Conservation (phyloP, 1,284 basidiomycete species). For the Schizophyllum amplum region DNA sequence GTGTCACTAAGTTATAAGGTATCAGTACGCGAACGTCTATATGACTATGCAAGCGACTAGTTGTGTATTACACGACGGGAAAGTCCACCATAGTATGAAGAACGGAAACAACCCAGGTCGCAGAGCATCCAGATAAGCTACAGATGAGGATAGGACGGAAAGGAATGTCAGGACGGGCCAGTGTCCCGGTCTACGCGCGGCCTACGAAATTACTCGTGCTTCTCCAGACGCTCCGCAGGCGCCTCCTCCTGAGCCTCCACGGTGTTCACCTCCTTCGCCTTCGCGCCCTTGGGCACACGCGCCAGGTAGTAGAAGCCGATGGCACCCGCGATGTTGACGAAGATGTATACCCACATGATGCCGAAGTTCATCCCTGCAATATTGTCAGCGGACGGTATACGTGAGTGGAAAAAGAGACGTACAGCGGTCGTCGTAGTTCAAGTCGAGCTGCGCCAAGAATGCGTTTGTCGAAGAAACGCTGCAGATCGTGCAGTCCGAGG, state of each 20-base stretch:
- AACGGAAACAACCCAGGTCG: too few relatives aligned
- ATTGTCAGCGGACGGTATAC: constrained; percentile 16
- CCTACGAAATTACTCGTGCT: not conserved
- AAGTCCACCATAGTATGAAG: too few relatives aligned
- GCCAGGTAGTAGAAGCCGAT: constrained; percentile 14
- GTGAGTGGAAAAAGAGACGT: not conserved
- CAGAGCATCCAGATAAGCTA: too few relatives aligned
- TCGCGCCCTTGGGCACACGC: constrained; percentile 14
- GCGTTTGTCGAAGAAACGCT: constrained; percentile 41
- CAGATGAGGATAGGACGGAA: too few relatives aligned
- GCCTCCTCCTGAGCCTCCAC: constrained; percentile 1
- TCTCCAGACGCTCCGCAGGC: not conserved
- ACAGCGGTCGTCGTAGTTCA: not conserved
- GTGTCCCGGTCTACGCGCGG: too few relatives aligned
- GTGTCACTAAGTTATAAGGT: too few relatives aligned
- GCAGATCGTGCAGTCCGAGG: constrained; percentile 50
- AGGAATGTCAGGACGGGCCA: too few relatives aligned
- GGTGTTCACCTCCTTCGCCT: constrained; percentile 8
- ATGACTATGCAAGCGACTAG: too few relatives aligned
- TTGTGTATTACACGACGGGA: too few relatives aligned
- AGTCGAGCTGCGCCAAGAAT: constrained; percentile 31
- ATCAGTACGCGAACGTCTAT: too few relatives aligned
- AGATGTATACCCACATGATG: constrained; percentile 54
- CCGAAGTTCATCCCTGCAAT: constrained; percentile 56
- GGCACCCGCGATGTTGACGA: constrained; percentile 41